Evolutionary conservation across 192 early-diverging fungal species (phyloP), one percentile per base, ranked within the genome.

Genomic region (Thamnidium elegans): DNA sequence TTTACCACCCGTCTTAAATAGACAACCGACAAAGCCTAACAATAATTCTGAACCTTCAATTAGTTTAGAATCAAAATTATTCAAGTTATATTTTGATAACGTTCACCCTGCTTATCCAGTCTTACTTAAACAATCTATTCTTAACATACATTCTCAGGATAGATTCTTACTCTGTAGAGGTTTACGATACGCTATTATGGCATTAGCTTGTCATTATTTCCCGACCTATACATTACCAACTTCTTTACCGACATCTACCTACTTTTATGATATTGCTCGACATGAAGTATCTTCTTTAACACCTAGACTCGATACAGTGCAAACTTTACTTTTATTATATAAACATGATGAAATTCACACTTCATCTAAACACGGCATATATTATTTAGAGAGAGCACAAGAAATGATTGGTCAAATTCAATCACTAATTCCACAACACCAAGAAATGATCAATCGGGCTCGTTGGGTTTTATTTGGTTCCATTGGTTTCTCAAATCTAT

Each of bases 71-170:
- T 36, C 31, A 32, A 23, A 50, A 31, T 32, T 63, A 17, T 52
- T 63, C 34, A 30, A 63, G 30, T 19, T 63, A 17, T 63, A 63
- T 63, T 63, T 63, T 50, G 61, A 63, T 50, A 20, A 36, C 6
- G 31, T 63, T 13, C 47, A 63, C 17, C 61, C 61, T 34, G 45
- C 47, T 20, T 63, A 63, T 50, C 61, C 61, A 21, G 50, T 63
- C 9, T n/a, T 63, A 32, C 34, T 50, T 7, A 50, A 52, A 31
- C 23, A 63, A 17, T 51, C 61, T 4, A 39, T 50, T 34, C 32
- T 63, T 17, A 31, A 51, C 17, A 46, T 63, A 32, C 36, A 50
- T 13, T 21, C 26, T 21, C 45, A 63, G 32, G 50, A 63, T 50
- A 46, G 61, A 63, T 47, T 32, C 20, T 32, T 50, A 47, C 26